A percentile compares a stretch with the other conserved stretches of the same genome.
phyloP scores from a whole-genome alignment of 2,329 filamentous ascomycete genomes.

The Pezicula carpinea region DNA sequence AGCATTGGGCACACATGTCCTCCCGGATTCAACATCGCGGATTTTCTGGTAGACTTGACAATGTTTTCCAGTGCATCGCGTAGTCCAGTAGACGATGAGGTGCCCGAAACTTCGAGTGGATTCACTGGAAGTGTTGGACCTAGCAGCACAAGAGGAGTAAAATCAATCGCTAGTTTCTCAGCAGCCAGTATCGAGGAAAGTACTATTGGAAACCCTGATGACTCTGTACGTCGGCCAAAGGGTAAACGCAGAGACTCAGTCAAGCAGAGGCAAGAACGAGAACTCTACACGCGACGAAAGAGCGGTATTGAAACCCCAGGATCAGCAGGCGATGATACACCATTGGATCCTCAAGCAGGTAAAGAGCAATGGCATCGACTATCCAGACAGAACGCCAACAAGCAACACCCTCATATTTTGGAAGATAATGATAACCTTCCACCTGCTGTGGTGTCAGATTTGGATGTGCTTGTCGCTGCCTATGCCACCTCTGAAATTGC shows the following conservation, averaged over 20 bases:
- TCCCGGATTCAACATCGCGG: constrained; percentile 96
- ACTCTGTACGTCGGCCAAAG: constrained; percentile 61
- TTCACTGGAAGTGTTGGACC: constrained; percentile 68
- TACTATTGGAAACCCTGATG: constrained; percentile 49
- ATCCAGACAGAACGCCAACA: constrained; percentile 45
- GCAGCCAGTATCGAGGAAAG: constrained; percentile 67
- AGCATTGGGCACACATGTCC: constrained; percentile 88
- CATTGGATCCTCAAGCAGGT: constrained; percentile 34
- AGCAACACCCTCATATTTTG: constrained; percentile 52
- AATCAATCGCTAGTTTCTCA: constrained; percentile 83
- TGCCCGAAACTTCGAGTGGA: constrained; percentile 55
- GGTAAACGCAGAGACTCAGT: constrained; percentile 74
- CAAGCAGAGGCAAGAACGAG: constrained; percentile 79
- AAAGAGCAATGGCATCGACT: constrained; percentile 57
- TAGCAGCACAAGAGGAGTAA: constrained; percentile 82
- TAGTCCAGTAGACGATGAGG: constrained; percentile 50
- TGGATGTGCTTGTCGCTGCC: constrained; percentile 74
- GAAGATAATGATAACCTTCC: constrained; percentile 67
- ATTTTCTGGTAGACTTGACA: constrained; percentile 94
- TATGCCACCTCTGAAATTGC: constrained; percentile 79
- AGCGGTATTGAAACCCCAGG: constrained; percentile 58
- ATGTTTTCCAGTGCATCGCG: constrained; percentile 78
- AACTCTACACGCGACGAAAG: constrained; percentile 83
- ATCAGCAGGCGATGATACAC: constrained; percentile 56
- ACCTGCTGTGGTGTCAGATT: constrained; percentile 64